Base-by-base conservation (phyloP, 345 rosid species). In the Boechera divaricarpa region DNA sequence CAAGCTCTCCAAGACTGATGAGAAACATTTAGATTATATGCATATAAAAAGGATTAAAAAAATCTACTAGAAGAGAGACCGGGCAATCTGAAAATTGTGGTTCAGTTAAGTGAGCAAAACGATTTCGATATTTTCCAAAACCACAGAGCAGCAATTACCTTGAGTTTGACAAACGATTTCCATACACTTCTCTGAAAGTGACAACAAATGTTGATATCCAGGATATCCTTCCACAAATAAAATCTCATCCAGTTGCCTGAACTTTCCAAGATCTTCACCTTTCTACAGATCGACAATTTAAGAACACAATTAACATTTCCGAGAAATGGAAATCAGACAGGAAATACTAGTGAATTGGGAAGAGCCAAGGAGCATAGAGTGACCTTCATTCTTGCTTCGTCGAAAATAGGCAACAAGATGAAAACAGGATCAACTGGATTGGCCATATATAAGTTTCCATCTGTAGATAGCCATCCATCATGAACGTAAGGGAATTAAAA, bases 361-460 rank as follows among this genome's bases (percentile, higher is more conserved):
- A 67, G 55, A 57, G 61, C 39, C n/a, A 57, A 24, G 36, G 74
- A 69, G 44, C 44, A 78, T 11, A 53, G 35, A 33, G 70, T 21
- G 56, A 90, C 98, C 96, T 86, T 92, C 98, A 94, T 87, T 83
- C 96, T 82, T 61, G 94, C 97, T 81, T 94, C 89, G 61, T 92
- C 91, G 9, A 92, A 94, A 59, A 88, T 69, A 51, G 97, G 96
- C 83, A 90, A 80, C 80, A 94, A 51, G 64, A 89, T 82, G 84
- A 94, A 92, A 77, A 94, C 89, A 32, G 95, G 97, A 80, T 94
- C 98, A 72, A 91, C 85, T 8, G 93, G 87, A 64, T 93, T 89
- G 69, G 97, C 97, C 78, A 81, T 78, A 80, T 89, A 88, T 36
- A 85, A 65, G 83, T 94, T 21, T 49, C 98, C 98, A 83, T 94